These are phyloP conservation scores for Auricularia sp. DNA, from an alignment of 768 basidiomycete genomes.

Conservation along the genomic window DNA sequence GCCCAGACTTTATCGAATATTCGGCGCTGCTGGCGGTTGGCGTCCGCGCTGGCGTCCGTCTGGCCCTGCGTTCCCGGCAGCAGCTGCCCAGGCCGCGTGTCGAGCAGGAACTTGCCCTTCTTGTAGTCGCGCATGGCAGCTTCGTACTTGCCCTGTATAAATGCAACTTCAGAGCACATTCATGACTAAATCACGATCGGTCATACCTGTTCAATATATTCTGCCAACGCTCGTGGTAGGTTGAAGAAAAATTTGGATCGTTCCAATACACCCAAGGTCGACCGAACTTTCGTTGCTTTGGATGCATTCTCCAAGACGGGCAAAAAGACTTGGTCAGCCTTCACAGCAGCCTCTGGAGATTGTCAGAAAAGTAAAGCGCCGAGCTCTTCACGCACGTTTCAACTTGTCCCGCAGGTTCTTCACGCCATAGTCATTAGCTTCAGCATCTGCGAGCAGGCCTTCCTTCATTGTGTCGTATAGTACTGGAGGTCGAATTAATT, in stretches of 20 bases:
- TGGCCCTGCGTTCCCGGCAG: constrained; percentile 52
- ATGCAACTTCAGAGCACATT: not conserved
- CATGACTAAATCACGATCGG: constrained; percentile 15
- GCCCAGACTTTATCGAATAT: constrained; percentile 95
- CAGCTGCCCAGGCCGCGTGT: constrained; percentile 80
- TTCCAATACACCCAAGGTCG: constrained; percentile 91
- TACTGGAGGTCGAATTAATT: constrained; percentile 34
- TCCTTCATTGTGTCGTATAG: constrained; percentile 90
- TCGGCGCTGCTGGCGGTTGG: constrained; percentile 73
- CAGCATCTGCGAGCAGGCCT: constrained; percentile 58
- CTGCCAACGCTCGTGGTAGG: constrained; percentile 81
- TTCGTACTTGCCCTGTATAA: constrained; percentile 76
- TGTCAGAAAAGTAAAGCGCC: not conserved
- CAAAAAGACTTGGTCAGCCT: constrained; percentile 91
- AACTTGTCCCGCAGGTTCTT: constrained; percentile 73
- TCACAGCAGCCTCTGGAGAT: constrained; percentile 67
- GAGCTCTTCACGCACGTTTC: constrained; percentile 48
- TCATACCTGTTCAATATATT: constrained; percentile 73
- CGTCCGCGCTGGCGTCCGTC: constrained; percentile 23
- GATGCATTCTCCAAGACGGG: constrained; percentile 93
- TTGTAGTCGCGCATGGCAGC: constrained; percentile 92
- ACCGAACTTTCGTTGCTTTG: constrained; percentile 86
- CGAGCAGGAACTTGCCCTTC: constrained; percentile 85
- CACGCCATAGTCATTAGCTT: constrained; percentile 63
- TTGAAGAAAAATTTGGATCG: constrained; percentile 98